These are phyloP conservation scores for Exsudoporus floridanus DNA, from an alignment of 1,284 basidiomycete species.

Conservation along the genomic window DNA sequence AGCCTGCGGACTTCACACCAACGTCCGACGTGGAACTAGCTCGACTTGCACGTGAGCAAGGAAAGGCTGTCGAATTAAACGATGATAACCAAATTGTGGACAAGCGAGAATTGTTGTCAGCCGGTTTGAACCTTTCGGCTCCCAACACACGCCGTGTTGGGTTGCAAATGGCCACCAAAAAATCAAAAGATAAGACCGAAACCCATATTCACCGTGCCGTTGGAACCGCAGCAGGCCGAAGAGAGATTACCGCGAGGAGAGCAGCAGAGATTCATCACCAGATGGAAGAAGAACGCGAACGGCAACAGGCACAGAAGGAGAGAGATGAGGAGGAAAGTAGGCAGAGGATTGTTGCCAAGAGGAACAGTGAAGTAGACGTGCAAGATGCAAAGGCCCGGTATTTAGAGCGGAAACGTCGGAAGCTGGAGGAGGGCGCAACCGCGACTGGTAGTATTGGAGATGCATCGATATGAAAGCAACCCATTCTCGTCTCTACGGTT, in stretches of 20 bases:
- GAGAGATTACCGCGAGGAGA: slow-evolving; percentile 80
- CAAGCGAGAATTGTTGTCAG: slow-evolving; percentile 87
- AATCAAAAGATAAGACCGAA: slow-evolving; percentile 32
- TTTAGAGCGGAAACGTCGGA: slow-evolving; percentile 76
- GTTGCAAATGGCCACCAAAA: slow-evolving; percentile 36
- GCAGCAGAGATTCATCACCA: slow-evolving; percentile 71
- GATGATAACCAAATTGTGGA: slow-evolving; percentile 98
- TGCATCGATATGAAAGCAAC: neutral
- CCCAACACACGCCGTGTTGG: slow-evolving; percentile 71
- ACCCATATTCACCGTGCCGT: slow-evolving; percentile 65
- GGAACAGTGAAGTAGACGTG: slow-evolving; percentile 72
- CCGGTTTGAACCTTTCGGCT: slow-evolving; percentile 88
- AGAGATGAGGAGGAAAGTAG: slow-evolving; percentile 57
- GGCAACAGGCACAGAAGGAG: slow-evolving; percentile 57
- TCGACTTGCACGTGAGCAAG: slow-evolving; percentile 63
- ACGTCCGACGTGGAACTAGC: slow-evolving; percentile 73
- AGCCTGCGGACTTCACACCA: slow-evolving; percentile 59
- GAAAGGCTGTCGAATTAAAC: slow-evolving; percentile 92
- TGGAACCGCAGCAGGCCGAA: slow-evolving; percentile 74
- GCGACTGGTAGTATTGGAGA: slow-evolving; percentile 5
- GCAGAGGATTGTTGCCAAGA: slow-evolving; percentile 55
- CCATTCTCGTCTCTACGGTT: neutral
- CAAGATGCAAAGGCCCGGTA: slow-evolving; percentile 75
- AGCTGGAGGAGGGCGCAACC: slow-evolving; percentile 52
- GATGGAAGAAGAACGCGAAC: slow-evolving; percentile 67